Evolutionary conservation across 352 stramenopile species (phyloP).

Genomic region (Pythium chondricola): DNA sequence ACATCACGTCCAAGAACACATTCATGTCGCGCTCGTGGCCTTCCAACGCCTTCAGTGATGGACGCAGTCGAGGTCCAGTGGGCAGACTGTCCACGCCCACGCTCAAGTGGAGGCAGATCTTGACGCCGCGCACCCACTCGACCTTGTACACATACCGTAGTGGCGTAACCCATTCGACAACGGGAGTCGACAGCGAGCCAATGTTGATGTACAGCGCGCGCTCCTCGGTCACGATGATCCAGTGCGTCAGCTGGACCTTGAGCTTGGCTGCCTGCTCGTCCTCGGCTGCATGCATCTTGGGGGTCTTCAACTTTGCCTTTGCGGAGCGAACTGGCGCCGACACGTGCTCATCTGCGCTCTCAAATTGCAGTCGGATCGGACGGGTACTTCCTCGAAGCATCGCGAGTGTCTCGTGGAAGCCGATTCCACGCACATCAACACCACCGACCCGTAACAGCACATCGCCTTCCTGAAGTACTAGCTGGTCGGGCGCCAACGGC

Average conservation of each 20-base stretch:
- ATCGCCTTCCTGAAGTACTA: conserved; percentile 75
- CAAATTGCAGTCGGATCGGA: conserved; percentile 74
- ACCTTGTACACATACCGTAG: conserved; percentile 82
- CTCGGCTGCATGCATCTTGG: conserved; percentile 10
- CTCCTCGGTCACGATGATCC: conserved; percentile 85
- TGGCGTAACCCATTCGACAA: conserved; percentile 88
- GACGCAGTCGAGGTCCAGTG: conserved; percentile 62
- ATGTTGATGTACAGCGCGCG: conserved; percentile 84
- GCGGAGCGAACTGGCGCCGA: conserved; percentile 15
- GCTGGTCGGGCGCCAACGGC: conserved; percentile 38
- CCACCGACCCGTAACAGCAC: conserved; percentile 66
- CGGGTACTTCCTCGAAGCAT: conserved; percentile 67
- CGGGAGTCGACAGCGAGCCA: conserved; percentile 57
- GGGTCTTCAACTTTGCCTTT: conserved; percentile 16
- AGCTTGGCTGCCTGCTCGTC: conserved; percentile 32
- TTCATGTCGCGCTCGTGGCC: conserved; percentile 82
- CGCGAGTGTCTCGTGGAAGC: conserved; percentile 79
- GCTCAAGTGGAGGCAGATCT: conserved; percentile 71
- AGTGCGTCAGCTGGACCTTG: conserved; percentile 74
- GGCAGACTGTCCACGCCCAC: conserved; percentile 82
- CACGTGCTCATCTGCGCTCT: conserved; percentile 70
- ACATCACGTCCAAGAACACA: conserved; percentile 85
- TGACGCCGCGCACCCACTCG: conserved; percentile 57
- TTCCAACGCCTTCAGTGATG: conserved; percentile 64
- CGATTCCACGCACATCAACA: conserved; percentile 77